A percentile compares a stretch with the other conserved stretches of the same genome.
These are phyloP conservation scores for Ettlia oleoabundans DNA, from an alignment of 139 green algal genomes.

Conservation along the genomic window DNA sequence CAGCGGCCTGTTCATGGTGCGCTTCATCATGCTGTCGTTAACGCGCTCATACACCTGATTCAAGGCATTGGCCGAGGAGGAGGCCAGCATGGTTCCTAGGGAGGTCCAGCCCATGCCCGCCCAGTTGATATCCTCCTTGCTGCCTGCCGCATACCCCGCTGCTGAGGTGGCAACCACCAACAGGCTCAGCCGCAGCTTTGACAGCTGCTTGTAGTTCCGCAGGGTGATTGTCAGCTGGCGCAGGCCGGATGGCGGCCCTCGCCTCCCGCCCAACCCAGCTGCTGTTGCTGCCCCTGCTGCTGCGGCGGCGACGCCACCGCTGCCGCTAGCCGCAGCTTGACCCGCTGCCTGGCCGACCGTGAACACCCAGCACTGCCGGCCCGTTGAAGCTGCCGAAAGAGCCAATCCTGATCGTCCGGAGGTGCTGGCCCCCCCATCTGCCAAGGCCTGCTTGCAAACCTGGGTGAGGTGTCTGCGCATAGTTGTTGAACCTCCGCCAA, in stretches of 20 bases:
- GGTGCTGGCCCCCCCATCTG: conserved; percentile 9
- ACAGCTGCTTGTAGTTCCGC: conserved; percentile 85
- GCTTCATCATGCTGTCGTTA: conserved; percentile 87
- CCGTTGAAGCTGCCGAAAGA: not conserved
- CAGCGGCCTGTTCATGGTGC: conserved; percentile 92
- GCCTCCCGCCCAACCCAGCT: not conserved
- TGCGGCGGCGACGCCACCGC: conserved; percentile 6
- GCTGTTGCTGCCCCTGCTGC: not conserved
- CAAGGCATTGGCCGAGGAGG: conserved; percentile 93
- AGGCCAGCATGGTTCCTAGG: conserved; percentile 86
- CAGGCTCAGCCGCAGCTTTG: conserved; percentile 85
- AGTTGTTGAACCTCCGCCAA: too few relatives aligned
- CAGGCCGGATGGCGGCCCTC: not conserved
- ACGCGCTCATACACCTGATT: conserved; percentile 95
- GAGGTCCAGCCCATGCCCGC: conserved; percentile 78
- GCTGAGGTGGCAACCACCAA: conserved; percentile 91
- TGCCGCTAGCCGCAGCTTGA: not conserved
- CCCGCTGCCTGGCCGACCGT: not conserved
- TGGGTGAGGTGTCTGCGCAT: not conserved
- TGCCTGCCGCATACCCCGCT: conserved; percentile 87
- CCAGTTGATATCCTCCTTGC: conserved; percentile 77
- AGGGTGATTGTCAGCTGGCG: not conserved
- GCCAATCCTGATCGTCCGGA: not conserved
- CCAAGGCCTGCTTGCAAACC: conserved; percentile 16
- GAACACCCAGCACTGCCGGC: conserved; percentile 4